Conservation (phyloP, 768 basidiomycete species). For the Russula griseocarnosa region DNA sequence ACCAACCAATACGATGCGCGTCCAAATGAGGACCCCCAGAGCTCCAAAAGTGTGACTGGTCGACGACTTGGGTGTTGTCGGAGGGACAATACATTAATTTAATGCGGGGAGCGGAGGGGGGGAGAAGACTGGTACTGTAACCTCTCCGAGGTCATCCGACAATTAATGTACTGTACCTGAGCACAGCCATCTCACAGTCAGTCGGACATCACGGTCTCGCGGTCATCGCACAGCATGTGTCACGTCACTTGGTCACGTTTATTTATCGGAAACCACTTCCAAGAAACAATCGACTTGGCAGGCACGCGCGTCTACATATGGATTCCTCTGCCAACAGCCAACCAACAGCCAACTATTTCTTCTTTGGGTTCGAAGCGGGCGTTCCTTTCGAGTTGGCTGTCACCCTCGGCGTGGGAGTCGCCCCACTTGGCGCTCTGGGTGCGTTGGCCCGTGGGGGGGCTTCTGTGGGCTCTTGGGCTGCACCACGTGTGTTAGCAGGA, state of each 20-base stretch:
- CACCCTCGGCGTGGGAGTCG: background rate
- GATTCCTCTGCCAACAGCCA: too few relatives aligned
- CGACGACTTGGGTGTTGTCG: slow-evolving; percentile 46
- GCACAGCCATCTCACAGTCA: too few relatives aligned
- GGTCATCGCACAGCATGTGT: too few relatives aligned
- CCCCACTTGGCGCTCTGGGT: background rate
- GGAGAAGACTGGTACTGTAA: too few relatives aligned
- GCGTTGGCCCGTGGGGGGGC: background rate
- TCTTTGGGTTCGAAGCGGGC: background rate
- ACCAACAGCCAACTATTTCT: too few relatives aligned
- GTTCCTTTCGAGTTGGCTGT: background rate
- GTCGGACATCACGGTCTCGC: too few relatives aligned
- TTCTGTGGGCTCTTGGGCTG: slow-evolving; percentile 3
- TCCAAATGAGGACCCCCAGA: slow-evolving; percentile 53
- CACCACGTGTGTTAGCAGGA: background rate
- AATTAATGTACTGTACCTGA: too few relatives aligned
- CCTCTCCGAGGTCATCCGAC: too few relatives aligned
- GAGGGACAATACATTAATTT: slow-evolving; percentile 43
- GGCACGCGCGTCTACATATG: background rate
- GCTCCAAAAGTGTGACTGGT: slow-evolving; percentile 65
- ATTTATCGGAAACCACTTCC: too few relatives aligned
- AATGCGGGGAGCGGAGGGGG: background rate
- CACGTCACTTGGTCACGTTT: too few relatives aligned
- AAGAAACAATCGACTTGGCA: background rate
- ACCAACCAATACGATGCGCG: slow-evolving; percentile 66